Percentiles rank a stretch among this genome's conserved stretches.
These are phyloP conservation scores for Chlamydomonas sphaeroides DNA, from an alignment of 139 green algal species.

Conservation along the genomic window DNA sequence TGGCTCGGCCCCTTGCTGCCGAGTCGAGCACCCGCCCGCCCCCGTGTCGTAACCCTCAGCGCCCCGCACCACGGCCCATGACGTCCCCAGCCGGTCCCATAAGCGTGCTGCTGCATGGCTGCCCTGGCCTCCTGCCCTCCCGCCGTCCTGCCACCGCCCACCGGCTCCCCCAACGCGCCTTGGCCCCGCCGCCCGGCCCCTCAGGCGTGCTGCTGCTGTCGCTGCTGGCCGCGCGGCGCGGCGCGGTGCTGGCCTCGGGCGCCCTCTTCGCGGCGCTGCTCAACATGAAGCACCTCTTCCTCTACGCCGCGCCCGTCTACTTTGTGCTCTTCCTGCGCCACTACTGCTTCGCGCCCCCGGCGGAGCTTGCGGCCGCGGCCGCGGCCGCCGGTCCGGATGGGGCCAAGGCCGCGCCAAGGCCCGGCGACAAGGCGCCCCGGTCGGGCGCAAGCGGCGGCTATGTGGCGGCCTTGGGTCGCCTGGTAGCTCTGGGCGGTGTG, in stretches of 20 bases:
- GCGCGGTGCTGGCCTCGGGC: constrained; percentile 45
- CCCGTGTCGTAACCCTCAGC: too few relatives aligned
- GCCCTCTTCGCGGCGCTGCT: constrained; percentile 88
- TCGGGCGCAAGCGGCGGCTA: neutral
- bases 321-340: constrained; percentile 81
- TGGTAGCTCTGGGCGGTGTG: constrained; percentile 56
- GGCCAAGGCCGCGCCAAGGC: neutral
- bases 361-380: neutral
- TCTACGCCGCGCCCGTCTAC: constrained; percentile 84
- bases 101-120: too few relatives aligned
- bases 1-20: too few relatives aligned
- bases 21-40: too few relatives aligned
- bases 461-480: too few relatives aligned
- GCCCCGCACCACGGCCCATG: too few relatives aligned
- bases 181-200: neutral
- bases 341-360: constrained; percentile 58
- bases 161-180: too few relatives aligned
- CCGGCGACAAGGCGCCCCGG: neutral
- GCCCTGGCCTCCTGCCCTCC: too few relatives aligned
- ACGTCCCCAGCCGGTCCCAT: too few relatives aligned
- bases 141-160: too few relatives aligned
- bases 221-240: constrained; percentile 52
- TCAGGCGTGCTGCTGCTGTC: constrained; percentile 82
- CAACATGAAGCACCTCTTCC: constrained; percentile 96
- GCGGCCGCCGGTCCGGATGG: neutral